Conservation (phyloP, 1,284 basidiomycete genomes). For the Ceratobasidium sp. region DNA sequence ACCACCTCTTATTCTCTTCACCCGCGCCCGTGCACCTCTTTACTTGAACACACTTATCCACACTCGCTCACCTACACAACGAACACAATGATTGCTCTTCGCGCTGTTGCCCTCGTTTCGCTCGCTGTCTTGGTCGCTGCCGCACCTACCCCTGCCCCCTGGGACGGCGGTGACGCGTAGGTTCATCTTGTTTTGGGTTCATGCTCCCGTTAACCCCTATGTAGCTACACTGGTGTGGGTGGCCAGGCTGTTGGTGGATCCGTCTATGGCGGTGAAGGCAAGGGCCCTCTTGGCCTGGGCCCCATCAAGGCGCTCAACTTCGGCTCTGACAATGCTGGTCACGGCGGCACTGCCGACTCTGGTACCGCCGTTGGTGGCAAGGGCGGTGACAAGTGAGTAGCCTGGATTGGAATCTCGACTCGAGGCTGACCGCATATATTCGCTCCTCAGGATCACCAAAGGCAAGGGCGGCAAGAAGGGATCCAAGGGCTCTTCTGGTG, state of each 20-base stretch:
- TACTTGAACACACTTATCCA: not conserved
- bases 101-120: constrained; percentile 23
- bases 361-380: constrained; percentile 44
- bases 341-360: constrained; percentile 45
- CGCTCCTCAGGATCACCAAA: constrained; percentile 10
- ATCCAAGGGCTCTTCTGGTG: not conserved
- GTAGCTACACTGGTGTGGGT: constrained; percentile 44
- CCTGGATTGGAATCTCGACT: not conserved
- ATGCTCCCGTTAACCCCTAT: constrained; percentile 3
- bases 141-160: constrained; percentile 41
- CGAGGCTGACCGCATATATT: constrained; percentile 8
- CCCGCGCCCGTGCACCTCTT: not conserved
- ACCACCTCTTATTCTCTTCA: constrained; percentile 33
- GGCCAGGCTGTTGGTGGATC: constrained; percentile 45
- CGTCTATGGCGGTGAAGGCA: constrained; percentile 39
- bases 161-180: constrained; percentile 45
- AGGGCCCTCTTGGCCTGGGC: constrained; percentile 43
- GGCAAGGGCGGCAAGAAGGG: constrained; percentile 34
- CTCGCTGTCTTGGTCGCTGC: constrained; percentile 41
- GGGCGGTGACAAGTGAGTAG: constrained; percentile 34
- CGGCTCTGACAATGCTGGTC: constrained; percentile 46
- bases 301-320: constrained; percentile 46
- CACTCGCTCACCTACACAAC: constrained; percentile 35
- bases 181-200: constrained; percentile 39
- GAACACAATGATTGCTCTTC: constrained; percentile 35